These are phyloP conservation scores for Xylaria bambusicola DNA, from an alignment of 495 filamentous ascomycete species.

Conservation along the genomic window DNA sequence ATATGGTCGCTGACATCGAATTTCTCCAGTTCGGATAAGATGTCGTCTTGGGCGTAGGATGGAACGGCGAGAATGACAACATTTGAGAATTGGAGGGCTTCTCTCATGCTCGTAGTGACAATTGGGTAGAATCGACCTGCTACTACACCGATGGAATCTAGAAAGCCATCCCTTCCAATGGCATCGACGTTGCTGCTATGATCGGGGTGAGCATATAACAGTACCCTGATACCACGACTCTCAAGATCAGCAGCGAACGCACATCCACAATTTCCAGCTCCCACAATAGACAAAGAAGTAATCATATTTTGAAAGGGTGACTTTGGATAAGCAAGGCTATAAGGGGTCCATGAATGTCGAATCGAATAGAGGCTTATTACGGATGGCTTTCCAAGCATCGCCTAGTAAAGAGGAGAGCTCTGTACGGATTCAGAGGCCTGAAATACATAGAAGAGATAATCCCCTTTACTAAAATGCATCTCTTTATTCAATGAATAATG, in stretches of 20 bases:
- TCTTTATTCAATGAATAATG: too few relatives aligned
- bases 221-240: conserved; percentile 9
- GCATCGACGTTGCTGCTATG: conserved; percentile 11
- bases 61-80: conserved; percentile 10
- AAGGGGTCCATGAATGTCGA: neutral
- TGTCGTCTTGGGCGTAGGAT: conserved; percentile 12
- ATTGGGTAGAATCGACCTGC: conserved; percentile 7
- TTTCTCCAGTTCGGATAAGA: conserved; percentile 11
- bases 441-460: too few relatives aligned
- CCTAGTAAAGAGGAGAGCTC: too few relatives aligned
- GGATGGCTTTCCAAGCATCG: too few relatives aligned
- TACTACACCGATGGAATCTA: conserved; percentile 9
- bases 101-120: conserved; percentile 8
- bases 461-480: too few relatives aligned
- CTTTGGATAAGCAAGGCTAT: neutral
- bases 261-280: conserved; percentile 11
- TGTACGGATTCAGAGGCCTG: too few relatives aligned
- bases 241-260: conserved; percentile 14
- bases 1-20: conserved; percentile 6
- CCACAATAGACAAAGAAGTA: conserved; percentile 9
- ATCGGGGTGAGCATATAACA: conserved; percentile 13
- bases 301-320: conserved; percentile 1
- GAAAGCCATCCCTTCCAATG: neutral
- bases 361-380: too few relatives aligned
- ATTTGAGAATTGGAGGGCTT: conserved; percentile 8